Evolutionary conservation across 345 rosid genomes (phyloP), one percentile per base, ranked within the genome.

Genomic region (Gossypium turneri): DNA sequence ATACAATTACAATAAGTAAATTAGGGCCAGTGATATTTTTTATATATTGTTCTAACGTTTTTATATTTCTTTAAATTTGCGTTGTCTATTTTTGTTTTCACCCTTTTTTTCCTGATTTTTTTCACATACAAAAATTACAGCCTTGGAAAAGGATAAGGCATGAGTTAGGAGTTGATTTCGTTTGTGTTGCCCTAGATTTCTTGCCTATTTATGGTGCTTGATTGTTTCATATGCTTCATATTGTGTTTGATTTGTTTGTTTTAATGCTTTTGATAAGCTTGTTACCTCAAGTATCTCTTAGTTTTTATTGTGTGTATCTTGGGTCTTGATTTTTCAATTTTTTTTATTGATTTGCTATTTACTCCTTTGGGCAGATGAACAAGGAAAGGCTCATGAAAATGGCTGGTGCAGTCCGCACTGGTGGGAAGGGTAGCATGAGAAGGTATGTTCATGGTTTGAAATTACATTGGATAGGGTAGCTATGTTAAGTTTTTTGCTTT

Each of bases 401-500:
- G 96, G 98, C 98, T 9, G 87, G 86, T 82, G 88, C 98, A 3
- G 98, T 94, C 72, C 98, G 98, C 83, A 94, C 98, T 2, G 98
- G 98, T 27, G 98, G 98, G 34, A 94, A 94, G 92, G 98, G 98
- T 67, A 92, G 93, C 74, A 72, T 94, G 77, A 89, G 98, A 84
- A 90, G 98, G 97, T 94, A 38, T 25, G 66, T 13, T 63, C 29
- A n/a, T 47, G 2, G 45, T 63, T 77, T 6, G 5, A 9, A 11
- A 45, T 16, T 75, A 72, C 29, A 27, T 48, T 24, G 4, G 72
- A 48, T 24, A 48, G 20, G 7, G 9, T 50, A 50, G 58, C 58
- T 50, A 68, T 24, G 4, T 9, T 6, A 53, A 22, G 16, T 22
- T 45, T 72, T 12, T 12, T 58, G 9, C 9, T 34, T 47, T 47